Evolutionary conservation across 1,284 basidiomycete species (phyloP), one percentile per base, ranked within the genome.

Genomic region (Fistulinella cinereoalba): DNA sequence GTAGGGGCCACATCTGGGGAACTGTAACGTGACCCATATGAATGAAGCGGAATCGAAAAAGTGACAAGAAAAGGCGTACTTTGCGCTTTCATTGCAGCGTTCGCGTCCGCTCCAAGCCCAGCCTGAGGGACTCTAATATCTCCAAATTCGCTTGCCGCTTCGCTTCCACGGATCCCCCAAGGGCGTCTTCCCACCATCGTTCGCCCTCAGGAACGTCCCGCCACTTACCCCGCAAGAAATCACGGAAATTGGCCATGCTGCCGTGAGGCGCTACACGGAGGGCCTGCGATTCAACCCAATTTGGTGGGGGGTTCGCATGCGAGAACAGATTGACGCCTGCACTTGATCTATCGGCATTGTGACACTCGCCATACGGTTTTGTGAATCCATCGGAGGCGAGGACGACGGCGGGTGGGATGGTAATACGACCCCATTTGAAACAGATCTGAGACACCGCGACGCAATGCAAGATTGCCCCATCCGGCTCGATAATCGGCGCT

Each of bases 351-450:
- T 32, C 16, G 15, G 6, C 11, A 3, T n/a, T 2, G 6, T 49
- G 36, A 5, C 38, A 32, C 3, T 59, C 53, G 1, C 13, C 28
- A 27, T 1, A 41, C 9, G 72, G 68, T 13, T 52, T 63, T 24
- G 70, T 69, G 56, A 81, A 76, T 0, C 83, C 83, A 46, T 81
- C 79, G 4, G 66, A 56, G 1, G 76, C 81, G 24, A 84, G 60
- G 9, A 77, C 73, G 46, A 87, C 51, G 3, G 69, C 71, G 10
- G 89, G 89, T 4, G 89, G 89, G 43, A 91, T 74, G 11, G 87
- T 91, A 50, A 90, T 79, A 1, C 88, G 75, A 0, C 82, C 85
- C 36, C 79, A 65, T 66, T 92, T 92, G 77, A 83, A 89, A 59
- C 85, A 88, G 43, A 81, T 64, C 52, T 82, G 79, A 31, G 82